Conservation (phyloP, 2,329 filamentous ascomycete species). For the Endoconidiophora polonica region DNA sequence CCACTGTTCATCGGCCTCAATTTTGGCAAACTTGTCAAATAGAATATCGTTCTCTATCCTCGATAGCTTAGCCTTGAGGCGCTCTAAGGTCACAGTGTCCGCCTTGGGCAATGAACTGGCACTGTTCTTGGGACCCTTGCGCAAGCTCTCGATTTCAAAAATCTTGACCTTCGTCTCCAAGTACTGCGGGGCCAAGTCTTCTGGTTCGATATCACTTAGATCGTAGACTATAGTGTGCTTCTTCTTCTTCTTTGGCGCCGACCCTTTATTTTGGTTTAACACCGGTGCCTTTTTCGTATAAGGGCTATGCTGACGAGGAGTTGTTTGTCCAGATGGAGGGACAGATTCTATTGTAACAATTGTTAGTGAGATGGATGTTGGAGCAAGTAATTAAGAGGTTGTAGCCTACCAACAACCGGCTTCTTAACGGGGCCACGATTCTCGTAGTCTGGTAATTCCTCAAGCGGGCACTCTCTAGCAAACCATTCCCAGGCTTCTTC, state of each 20-base stretch:
- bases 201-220: conserved; percentile 52
- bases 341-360: neutral
- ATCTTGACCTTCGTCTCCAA: conserved; percentile 54
- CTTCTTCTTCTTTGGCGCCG: conserved; percentile 16
- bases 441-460: conserved; percentile 59
- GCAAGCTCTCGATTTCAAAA: conserved; percentile 43
- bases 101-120: conserved; percentile 16
- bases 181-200: conserved; percentile 60
- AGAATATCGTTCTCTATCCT: conserved; percentile 63
- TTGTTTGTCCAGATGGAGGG: conserved; percentile 2
- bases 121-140: conserved; percentile 18
- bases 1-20: conserved; percentile 49
- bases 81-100: conserved; percentile 36
- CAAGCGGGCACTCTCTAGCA: conserved; percentile 52
- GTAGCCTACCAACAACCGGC: conserved; percentile 18
- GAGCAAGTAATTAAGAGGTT: neutral
- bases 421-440: conserved; percentile 23
- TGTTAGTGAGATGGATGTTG: neutral
- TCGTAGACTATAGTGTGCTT: conserved; percentile 27
- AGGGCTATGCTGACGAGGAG: neutral
- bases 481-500: conserved; percentile 84
- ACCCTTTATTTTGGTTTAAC: conserved; percentile 20
- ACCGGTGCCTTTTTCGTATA: conserved; percentile 8
- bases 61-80: conserved; percentile 55
- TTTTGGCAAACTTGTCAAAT: conserved; percentile 42